Conservation (phyloP, 495 filamentous ascomycete genomes). For the Choiromyces venosus region DNA sequence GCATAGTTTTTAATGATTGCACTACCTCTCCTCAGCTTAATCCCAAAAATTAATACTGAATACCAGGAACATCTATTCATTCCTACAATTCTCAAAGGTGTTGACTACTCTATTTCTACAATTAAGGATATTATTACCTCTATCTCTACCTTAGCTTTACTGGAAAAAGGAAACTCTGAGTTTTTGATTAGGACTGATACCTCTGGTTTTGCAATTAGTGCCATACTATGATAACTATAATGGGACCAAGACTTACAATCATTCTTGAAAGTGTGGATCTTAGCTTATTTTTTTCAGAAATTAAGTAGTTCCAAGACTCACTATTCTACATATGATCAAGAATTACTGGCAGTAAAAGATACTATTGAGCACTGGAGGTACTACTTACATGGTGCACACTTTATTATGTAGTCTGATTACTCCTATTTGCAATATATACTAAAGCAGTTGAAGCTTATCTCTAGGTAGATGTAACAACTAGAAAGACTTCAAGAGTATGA, state of each 20-base stretch:
- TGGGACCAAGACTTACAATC: background rate
- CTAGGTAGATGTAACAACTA: background rate
- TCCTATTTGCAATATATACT: background rate
- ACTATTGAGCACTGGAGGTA: slow-evolving; percentile 1
- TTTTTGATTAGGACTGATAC: background rate
- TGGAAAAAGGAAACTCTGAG: background rate
- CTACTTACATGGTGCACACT: background rate
- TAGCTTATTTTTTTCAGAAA: background rate
- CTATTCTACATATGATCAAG: slow-evolving; percentile 3
- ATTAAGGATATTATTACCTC: background rate
- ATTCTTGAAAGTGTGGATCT: no score
- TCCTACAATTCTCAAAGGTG: no score
- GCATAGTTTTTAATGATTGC: background rate
- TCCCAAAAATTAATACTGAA: background rate
- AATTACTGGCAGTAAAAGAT: slow-evolving; percentile 9
- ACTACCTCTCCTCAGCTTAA: background rate
- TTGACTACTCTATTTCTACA: background rate
- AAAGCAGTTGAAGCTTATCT: background rate
- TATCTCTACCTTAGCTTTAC: background rate
- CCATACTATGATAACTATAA: background rate
- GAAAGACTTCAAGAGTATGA: background rate
- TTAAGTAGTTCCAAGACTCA: background rate
- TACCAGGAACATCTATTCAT: no score
- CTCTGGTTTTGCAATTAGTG: background rate
- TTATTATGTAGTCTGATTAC: background rate